Base-by-base conservation (phyloP, 106 monocot genomes). In the Vanilla planifolia region DNA sequence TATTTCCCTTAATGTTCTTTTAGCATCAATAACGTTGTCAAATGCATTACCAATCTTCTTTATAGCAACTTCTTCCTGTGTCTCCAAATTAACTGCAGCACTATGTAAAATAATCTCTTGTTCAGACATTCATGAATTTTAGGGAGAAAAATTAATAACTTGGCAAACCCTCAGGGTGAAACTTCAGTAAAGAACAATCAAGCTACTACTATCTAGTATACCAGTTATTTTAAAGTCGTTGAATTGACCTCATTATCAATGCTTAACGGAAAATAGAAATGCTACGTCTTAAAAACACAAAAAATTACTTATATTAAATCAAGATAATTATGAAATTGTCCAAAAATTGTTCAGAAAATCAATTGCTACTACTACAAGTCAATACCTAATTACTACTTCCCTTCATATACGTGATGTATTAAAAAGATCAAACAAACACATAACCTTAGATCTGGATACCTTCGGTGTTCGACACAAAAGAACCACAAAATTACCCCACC, bases 31-130 rank as follows among this genome's bases (percentile, higher is more conserved):
- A 60, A 80, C 55, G 62, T 85, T 85, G 68, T 80, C 77, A 77
- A 85, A 85, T 58, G 85, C 80, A 74, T 74, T 80, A 9, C 85
- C 85, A 64, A 85, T 80, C 70, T 85, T 85, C 69, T 85, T 85
- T 43, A 80, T 85, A 64, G 85, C 85, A 77, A 85, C 85, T 74
- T 80, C 85, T 74, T 85, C 80, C 27, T 48, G 68, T 16, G 85
- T 85, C 43, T 85, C 36, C 47, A 80, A 80, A 71, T 85, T 85
- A 6, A 85, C 63, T n/a, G 85, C 85, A 67, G 85, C 80, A 71
- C 85, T 85, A 28, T 37, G 59, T 16, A 57, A 57, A 57, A 35
- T 19, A 57, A n/a, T 2, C 45, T 57, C 21, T 34, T 57, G 57
- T 57, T 35, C 21, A 57, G 35, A 17, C 33, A 35, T 37, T 57